Conservation (phyloP, 1,284 basidiomycete species). For the Leccinum pallidistipes region DNA sequence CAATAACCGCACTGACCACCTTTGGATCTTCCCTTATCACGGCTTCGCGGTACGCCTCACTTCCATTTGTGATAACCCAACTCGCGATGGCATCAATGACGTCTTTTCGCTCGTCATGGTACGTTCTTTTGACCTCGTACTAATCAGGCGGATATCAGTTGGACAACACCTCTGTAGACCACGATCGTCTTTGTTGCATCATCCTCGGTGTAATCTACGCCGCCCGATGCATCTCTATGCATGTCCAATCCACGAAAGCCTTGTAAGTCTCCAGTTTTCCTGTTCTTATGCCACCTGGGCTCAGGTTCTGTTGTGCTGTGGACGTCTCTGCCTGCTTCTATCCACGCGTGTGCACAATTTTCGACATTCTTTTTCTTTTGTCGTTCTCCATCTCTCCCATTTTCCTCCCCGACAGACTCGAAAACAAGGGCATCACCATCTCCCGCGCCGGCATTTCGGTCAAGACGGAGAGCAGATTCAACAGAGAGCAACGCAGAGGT, state of each 20-base stretch:
- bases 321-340: not conserved
- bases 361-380: too few relatives aligned
- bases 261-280: slow-evolving; percentile 34
- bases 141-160: not conserved
- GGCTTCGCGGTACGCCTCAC: too few relatives aligned
- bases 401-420: slow-evolving; percentile 41
- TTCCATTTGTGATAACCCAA: not conserved
- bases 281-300: too few relatives aligned
- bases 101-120: slow-evolving; percentile 42
- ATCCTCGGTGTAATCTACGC: slow-evolving; percentile 42
- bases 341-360: not conserved
- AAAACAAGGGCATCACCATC: slow-evolving; percentile 54
- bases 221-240: slow-evolving; percentile 38
- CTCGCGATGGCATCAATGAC: slow-evolving; percentile 20
- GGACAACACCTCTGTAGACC: slow-evolving; percentile 36
- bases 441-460: slow-evolving; percentile 59
- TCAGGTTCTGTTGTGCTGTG: not conserved
- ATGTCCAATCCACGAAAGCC: slow-evolving; percentile 46
- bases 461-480: slow-evolving; percentile 58
- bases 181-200: slow-evolving; percentile 42
- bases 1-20: too few relatives aligned
- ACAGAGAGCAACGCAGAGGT: slow-evolving; percentile 69
- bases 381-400: too few relatives aligned
- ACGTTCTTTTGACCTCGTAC: slow-evolving; percentile 10
- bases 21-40: too few relatives aligned